A percentile compares a stretch with the other conserved stretches of the same genome.
phyloP scores from a whole-genome alignment of 2,329 filamentous ascomycete genomes.

The Pseudogymnoascus sp. region DNA sequence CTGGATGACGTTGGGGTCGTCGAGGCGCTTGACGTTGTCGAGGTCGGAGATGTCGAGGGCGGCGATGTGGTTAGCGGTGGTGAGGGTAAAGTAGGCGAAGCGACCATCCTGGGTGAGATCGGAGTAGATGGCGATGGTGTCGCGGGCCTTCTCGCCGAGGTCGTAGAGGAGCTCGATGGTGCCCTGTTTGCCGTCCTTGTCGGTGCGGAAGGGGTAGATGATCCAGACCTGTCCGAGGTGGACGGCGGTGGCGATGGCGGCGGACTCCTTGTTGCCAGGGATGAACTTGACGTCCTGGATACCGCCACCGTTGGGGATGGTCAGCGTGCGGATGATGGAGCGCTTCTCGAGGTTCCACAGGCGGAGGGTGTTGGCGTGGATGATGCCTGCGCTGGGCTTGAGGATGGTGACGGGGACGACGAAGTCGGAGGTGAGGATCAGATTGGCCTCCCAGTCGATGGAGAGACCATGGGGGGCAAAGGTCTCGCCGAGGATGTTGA shows the following conservation, averaged over 20 bases:
- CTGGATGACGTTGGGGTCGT: constrained; percentile 52
- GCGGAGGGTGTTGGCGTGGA: constrained; percentile 50
- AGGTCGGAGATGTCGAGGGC: constrained; percentile 57
- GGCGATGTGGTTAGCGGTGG: constrained; percentile 55
- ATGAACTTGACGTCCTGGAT: constrained; percentile 64
- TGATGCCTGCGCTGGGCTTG: constrained; percentile 51
- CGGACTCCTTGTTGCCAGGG: constrained; percentile 51
- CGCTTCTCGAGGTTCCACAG: constrained; percentile 50
- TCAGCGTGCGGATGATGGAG: constrained; percentile 54
- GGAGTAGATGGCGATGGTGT: constrained; percentile 54
- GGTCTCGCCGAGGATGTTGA: constrained; percentile 54
- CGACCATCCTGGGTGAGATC: constrained; percentile 54
- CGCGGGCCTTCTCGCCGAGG: constrained; percentile 49
- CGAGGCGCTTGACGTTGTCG: constrained; percentile 53
- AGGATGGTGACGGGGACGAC: constrained; percentile 56
- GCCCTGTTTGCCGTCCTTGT: constrained; percentile 50
- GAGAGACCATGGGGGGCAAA: constrained; percentile 56
- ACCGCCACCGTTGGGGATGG: constrained; percentile 52
- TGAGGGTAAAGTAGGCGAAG: constrained; percentile 54
- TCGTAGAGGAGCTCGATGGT: constrained; percentile 53
- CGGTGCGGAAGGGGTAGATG: constrained; percentile 55
- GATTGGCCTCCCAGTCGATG: constrained; percentile 50
- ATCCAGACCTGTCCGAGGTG: constrained; percentile 57
- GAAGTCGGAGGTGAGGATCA: constrained; percentile 58
- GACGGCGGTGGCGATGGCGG: constrained; percentile 55